Evolutionary conservation across 2,329 filamentous ascomycete genomes (phyloP).

Genomic region (Delphinella strobiligena): DNA sequence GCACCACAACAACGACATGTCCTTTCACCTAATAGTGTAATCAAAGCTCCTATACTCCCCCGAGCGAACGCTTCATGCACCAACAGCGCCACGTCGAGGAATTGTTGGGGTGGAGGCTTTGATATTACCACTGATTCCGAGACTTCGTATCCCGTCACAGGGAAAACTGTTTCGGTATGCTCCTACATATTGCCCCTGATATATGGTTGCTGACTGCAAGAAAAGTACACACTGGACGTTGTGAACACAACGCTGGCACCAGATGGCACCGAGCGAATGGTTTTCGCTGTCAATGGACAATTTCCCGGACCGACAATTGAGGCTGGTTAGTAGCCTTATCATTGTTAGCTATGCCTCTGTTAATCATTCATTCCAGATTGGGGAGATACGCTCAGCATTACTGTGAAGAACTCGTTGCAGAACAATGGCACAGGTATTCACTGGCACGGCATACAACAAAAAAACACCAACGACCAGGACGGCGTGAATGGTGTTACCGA

Average conservation of each 20-base stretch:
- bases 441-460: constrained; percentile 68
- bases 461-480: constrained; percentile 63
- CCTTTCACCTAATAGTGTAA: not conserved
- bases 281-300: constrained; percentile 34
- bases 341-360: not conserved
- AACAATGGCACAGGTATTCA: constrained; percentile 55
- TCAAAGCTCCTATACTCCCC: not conserved
- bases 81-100: not conserved
- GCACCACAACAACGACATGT: not conserved
- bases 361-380: constrained; percentile 14
- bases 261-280: constrained; percentile 31
- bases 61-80: not conserved
- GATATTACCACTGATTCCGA: not conserved
- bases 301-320: constrained; percentile 35
- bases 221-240: constrained; percentile 33
- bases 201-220: not conserved
- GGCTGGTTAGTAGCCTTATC: constrained; percentile 23
- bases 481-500: constrained; percentile 57
- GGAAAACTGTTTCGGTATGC: not conserved
- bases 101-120: not conserved
- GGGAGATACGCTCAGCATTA: constrained; percentile 22
- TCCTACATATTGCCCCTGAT: not conserved
- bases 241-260: constrained; percentile 31
- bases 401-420: constrained; percentile 39
- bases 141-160: not conserved